These are phyloP conservation scores for Alnus glutinosa DNA, from an alignment of 306 rosid genomes.

Conservation along the genomic window DNA sequence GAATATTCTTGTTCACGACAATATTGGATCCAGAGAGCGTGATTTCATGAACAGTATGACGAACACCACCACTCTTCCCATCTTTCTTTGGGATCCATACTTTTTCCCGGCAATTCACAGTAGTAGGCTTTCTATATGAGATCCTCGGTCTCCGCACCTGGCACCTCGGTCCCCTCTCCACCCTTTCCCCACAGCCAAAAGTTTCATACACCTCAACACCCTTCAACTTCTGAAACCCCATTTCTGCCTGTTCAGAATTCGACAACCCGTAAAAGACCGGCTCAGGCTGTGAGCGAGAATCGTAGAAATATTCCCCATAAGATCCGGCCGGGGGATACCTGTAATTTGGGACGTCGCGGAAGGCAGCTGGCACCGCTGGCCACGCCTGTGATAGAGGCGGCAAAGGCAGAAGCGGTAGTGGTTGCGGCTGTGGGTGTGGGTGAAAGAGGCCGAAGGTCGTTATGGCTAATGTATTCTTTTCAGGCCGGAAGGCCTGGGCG, in stretches of 20 bases:
- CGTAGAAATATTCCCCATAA: background rate
- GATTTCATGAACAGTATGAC: background rate
- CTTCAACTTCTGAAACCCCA: background rate
- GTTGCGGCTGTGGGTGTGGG: too few species aligned
- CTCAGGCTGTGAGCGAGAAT: constrained; percentile 1
- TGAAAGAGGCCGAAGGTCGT: background rate
- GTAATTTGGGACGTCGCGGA: background rate
- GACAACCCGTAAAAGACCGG: background rate
- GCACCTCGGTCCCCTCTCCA: background rate
- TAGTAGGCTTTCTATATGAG: background rate
- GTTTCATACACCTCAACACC: background rate
- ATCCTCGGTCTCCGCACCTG: background rate
- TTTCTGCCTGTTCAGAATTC: background rate
- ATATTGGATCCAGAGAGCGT: background rate
- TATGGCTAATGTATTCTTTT: background rate
- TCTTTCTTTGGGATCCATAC: background rate
- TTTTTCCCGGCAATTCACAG: background rate
- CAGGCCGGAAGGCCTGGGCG: background rate
- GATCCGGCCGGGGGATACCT: background rate
- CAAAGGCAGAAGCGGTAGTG: background rate
- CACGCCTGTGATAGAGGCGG: background rate
- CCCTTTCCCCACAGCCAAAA: background rate
- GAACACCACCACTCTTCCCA: background rate
- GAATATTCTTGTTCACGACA: background rate
- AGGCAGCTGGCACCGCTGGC: background rate